A percentile compares a stretch with the other conserved stretches of the same genome.
phyloP scores from a whole-genome alignment of 352 stramenopile species.

The Phytophthora sp. region DNA sequence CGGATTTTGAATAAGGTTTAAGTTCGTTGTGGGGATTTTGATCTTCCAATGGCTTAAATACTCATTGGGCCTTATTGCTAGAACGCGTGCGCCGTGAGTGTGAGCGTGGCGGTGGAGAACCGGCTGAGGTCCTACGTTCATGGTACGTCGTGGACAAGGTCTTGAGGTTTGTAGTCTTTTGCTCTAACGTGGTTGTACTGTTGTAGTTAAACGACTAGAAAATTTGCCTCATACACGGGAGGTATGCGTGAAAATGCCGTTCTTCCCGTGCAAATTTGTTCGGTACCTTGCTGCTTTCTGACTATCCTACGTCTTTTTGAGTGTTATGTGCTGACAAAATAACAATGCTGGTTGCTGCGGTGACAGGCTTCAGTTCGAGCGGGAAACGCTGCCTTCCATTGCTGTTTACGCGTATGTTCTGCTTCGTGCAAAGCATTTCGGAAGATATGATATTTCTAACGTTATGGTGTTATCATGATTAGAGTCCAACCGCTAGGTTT shows the following conservation, averaged over 20 bases:
- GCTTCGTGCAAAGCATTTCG: background rate
- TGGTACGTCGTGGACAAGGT: constrained; percentile 29
- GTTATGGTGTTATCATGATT: background rate
- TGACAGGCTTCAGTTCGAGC: constrained; percentile 62
- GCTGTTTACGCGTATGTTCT: constrained; percentile 63
- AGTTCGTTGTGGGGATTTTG: background rate
- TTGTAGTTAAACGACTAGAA: constrained; percentile 54
- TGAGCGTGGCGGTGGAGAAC: constrained; percentile 76
- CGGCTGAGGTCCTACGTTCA: constrained; percentile 62
- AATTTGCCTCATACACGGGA: constrained; percentile 67
- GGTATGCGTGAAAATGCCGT: constrained; percentile 56
- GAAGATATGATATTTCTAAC: background rate
- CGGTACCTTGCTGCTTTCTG: constrained; percentile 28
- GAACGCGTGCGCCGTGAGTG: constrained; percentile 70
- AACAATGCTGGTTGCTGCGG: too few relatives aligned
- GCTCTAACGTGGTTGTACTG: background rate
- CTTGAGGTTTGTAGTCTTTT: background rate
- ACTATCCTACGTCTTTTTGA: background rate
- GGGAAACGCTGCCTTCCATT: constrained; percentile 57
- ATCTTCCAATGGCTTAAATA: too few relatives aligned
- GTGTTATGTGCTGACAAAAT: background rate
- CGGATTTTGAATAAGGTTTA: constrained; percentile 75
- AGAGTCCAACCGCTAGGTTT: constrained; percentile 57
- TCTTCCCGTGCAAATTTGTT: constrained; percentile 73
- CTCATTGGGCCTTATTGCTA: constrained; percentile 27